These are phyloP conservation scores for Arachnomyces sp. DNA, from an alignment of 2,329 filamentous ascomycete species.

Conservation along the genomic window DNA sequence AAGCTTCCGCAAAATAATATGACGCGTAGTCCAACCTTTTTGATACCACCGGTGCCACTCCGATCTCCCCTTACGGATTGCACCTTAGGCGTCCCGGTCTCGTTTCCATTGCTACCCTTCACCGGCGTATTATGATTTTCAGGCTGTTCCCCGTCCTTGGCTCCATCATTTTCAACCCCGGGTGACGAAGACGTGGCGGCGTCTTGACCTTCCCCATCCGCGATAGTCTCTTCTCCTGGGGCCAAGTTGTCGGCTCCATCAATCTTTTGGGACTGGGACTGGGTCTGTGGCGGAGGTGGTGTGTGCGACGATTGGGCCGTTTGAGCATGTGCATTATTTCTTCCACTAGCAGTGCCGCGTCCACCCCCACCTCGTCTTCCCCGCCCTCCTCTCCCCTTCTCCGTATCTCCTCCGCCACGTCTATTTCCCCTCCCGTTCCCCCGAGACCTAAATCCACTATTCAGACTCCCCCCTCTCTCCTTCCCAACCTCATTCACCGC, in stretches of 20 bases:
- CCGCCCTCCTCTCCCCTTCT: conserved; percentile 7
- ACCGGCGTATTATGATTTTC: conserved; percentile 1
- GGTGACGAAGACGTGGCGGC: no score
- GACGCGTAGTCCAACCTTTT: conserved; percentile 30
- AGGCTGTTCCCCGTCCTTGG: neutral
- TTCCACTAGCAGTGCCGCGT: neutral
- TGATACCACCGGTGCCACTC: conserved; percentile 46
- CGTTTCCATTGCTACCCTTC: conserved; percentile 9
- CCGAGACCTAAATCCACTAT: conserved; percentile 1
- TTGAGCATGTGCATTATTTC: neutral
- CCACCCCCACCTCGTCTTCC: conserved; percentile 12
- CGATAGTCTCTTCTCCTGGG: neutral
- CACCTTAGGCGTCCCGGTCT: conserved; percentile 22
- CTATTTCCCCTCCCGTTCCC: conserved; percentile 6
- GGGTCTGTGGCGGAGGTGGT: conserved; percentile 3
- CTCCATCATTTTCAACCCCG: neutral
- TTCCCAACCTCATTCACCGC: neutral
- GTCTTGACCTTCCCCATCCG: neutral
- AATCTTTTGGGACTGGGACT: conserved; percentile 1
- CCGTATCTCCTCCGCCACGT: conserved; percentile 7
- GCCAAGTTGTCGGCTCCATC: neutral
- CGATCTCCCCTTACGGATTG: conserved; percentile 49
- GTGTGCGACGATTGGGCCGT: conserved; percentile 1
- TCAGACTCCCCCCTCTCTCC: neutral
- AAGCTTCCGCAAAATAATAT: neutral